These are phyloP conservation scores for Cutaneotrichosporon daszewskae DNA, from an alignment of 1,284 basidiomycete species.

Conservation along the genomic window DNA sequence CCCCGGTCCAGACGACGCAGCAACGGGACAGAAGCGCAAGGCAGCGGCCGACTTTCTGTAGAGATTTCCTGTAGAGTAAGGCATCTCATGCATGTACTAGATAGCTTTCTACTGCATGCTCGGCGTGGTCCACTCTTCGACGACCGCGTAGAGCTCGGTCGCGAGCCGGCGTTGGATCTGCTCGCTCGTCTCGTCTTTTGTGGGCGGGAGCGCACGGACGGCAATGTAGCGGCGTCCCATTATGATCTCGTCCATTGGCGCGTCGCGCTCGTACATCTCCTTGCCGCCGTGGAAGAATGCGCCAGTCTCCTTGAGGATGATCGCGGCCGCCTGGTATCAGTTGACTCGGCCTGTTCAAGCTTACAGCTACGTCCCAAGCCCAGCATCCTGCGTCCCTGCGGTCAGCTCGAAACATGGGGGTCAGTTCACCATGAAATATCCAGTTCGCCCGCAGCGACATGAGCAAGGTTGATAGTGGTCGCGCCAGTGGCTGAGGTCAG, in stretches of 20 bases:
- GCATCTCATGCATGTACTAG: neutral
- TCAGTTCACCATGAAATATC: constrained; percentile 61
- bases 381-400: constrained; percentile 49
- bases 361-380: constrained; percentile 78
- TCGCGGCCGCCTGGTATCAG: constrained; percentile 62
- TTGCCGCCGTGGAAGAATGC: constrained; percentile 65
- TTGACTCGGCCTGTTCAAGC: constrained; percentile 25
- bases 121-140: constrained; percentile 57
- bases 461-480: constrained; percentile 70
- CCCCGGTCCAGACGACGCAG: constrained; percentile 29
- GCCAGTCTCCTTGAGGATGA: constrained; percentile 86
- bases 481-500: constrained; percentile 56
- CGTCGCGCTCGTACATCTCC: constrained; percentile 51
- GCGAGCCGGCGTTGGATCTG: constrained; percentile 75
- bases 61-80: neutral
- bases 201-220: constrained; percentile 47
- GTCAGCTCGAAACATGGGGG: constrained; percentile 1
- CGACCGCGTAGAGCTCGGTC: constrained; percentile 72
- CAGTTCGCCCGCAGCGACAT: constrained; percentile 76
- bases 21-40: constrained; percentile 40
- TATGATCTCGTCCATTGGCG: constrained; percentile 60
- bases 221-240: constrained; percentile 79
- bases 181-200: constrained; percentile 55
- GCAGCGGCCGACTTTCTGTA: constrained; percentile 48
- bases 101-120: constrained; percentile 12